phyloP scores from a whole-genome alignment of 2,329 filamentous ascomycete genomes.

The Penicillium vulpinum region DNA sequence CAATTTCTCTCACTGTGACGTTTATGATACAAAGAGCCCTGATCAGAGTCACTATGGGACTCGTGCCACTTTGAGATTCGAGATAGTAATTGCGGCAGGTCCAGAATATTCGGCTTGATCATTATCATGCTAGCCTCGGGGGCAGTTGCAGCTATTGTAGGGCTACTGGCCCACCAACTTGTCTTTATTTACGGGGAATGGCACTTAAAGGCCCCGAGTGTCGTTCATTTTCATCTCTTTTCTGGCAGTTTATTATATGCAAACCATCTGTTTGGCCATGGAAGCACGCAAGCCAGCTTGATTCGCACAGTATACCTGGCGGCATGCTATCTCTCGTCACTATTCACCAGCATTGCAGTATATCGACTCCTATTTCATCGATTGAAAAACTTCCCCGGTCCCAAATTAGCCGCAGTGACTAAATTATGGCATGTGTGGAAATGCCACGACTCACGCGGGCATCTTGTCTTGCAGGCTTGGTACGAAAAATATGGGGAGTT shows the following conservation, averaged over 20 bases:
- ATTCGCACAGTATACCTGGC: background rate
- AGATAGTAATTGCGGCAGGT: background rate
- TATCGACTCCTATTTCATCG: conserved; percentile 4
- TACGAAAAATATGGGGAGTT: conserved; percentile 2
- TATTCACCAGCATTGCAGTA: background rate
- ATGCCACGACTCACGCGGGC: conserved; percentile 4
- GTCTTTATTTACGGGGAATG: conserved; percentile 11
- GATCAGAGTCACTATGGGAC: background rate
- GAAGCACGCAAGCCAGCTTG: background rate
- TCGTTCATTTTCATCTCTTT: background rate
- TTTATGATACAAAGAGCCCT: background rate
- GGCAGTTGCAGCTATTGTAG: background rate
- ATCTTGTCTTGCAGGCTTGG: conserved; percentile 1
- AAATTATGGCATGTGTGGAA: conserved; percentile 12
- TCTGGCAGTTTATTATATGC: background rate
- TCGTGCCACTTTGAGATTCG: background rate
- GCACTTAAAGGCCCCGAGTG: background rate
- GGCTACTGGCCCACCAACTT: background rate
- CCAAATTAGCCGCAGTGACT: background rate
- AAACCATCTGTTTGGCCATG: background rate
- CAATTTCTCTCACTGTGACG: background rate
- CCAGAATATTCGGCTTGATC: background rate
- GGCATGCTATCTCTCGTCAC: background rate
- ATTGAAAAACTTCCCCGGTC: conserved; percentile 4
- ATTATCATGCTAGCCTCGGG: background rate